Percentiles rank a stretch among this genome's conserved stretches.
phyloP scores from a whole-genome alignment of 805 yeast species.

The Isabelozyma pseudorhagii region DNA sequence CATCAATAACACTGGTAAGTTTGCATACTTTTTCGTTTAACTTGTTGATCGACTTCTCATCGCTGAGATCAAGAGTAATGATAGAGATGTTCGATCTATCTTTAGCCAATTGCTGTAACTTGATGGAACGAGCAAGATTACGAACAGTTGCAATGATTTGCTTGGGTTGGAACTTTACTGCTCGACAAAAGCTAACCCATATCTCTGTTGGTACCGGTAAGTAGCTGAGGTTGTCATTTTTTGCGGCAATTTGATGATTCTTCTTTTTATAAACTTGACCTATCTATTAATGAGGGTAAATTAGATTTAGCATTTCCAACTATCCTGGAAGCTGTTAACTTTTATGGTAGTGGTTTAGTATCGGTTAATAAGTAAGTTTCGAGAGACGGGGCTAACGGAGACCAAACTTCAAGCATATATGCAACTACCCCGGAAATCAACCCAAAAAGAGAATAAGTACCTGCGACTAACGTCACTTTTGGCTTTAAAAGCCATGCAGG shows the following conservation, averaged over 20 bases:
- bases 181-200: slow-evolving; percentile 34
- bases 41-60: slow-evolving; percentile 17
- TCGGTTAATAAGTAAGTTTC: too few species aligned
- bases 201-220: slow-evolving; percentile 42
- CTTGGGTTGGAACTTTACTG: slow-evolving; percentile 18
- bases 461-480: too few species aligned
- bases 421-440: too few species aligned
- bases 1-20: slow-evolving; percentile 19
- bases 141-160: slow-evolving; percentile 41
- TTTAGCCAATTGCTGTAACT: slow-evolving; percentile 4
- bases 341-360: too few species aligned
- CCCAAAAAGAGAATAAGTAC: too few species aligned
- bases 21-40: slow-evolving; percentile 8
- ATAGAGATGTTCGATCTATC: slow-evolving; percentile 10
- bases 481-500: too few species aligned
- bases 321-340: too few species aligned
- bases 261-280: too few species aligned
- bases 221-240: background rate
- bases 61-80: slow-evolving; percentile 8
- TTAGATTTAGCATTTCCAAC: too few species aligned
- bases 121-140: slow-evolving; percentile 23
- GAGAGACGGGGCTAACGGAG: too few species aligned
- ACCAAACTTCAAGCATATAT: too few species aligned
- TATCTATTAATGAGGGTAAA: too few species aligned
- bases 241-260: background rate